phyloP scores from a whole-genome alignment of 371 early-diverging fungal species.

The Blakeslea trispora region DNA sequence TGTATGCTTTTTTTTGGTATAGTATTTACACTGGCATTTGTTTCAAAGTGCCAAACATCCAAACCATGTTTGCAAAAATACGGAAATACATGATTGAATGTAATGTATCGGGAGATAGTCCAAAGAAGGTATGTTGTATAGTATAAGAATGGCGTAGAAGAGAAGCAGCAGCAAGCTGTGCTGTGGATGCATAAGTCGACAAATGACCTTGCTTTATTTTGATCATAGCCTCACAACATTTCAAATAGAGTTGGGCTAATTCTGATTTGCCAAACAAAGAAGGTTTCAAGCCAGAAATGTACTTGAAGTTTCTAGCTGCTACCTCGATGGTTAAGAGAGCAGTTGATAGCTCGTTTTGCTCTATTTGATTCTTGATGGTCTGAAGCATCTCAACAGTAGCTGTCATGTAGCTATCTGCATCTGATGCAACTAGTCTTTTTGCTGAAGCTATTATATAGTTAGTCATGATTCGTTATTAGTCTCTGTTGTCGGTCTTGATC shows the following conservation, averaged over 20 bases:
- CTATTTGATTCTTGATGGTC: constrained; percentile 20
- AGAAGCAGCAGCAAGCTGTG: constrained; percentile 43
- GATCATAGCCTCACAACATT: constrained; percentile 48
- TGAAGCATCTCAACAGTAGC: constrained; percentile 31
- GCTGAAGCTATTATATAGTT: constrained; percentile 13
- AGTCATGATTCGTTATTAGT: background rate
- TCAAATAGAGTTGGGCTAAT: constrained; percentile 51
- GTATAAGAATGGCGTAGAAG: constrained; percentile 53
- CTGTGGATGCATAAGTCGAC: constrained; percentile 45
- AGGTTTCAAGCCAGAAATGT: constrained; percentile 47
- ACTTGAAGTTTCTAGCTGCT: constrained; percentile 44
- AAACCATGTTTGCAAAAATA: constrained; percentile 51
- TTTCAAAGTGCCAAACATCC: constrained; percentile 59
- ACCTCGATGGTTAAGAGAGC: constrained; percentile 29
- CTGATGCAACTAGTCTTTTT: constrained; percentile 21
- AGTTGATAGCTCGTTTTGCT: constrained; percentile 21
- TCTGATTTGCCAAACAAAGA: constrained; percentile 45
- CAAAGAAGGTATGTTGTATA: constrained; percentile 70
- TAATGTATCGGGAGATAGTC: constrained; percentile 44
- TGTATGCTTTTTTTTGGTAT: background rate
- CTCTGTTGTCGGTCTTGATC: background rate
- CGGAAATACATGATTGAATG: constrained; percentile 53
- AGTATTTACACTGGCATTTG: constrained; percentile 43
- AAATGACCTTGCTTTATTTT: constrained; percentile 48
- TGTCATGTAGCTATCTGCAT: constrained; percentile 34